These are phyloP conservation scores for Jaminaea rosea DNA, from an alignment of 1,284 basidiomycete species.

Conservation along the genomic window DNA sequence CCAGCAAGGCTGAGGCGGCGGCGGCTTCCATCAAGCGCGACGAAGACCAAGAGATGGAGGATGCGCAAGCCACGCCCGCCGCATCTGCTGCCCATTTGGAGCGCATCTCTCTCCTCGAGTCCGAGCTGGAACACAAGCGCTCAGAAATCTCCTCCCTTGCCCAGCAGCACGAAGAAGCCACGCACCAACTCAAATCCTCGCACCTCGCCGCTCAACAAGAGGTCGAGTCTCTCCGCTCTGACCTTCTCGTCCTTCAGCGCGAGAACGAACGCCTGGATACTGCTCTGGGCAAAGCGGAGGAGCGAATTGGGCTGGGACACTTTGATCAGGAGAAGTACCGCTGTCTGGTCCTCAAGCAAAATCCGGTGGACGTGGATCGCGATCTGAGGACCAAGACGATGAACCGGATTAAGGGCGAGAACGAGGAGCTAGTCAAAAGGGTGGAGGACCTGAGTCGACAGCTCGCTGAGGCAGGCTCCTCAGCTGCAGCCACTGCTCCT, in stretches of 20 bases:
- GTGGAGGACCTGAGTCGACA: slow-evolving; percentile 29
- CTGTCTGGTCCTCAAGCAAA: slow-evolving; percentile 62
- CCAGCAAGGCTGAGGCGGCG: slow-evolving; percentile 17
- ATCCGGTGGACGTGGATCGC: slow-evolving; percentile 65
- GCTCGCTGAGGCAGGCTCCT: background rate
- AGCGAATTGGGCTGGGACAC: slow-evolving; percentile 57
- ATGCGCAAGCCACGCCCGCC: slow-evolving; percentile 12
- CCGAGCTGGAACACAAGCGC: background rate
- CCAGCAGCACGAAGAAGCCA: background rate
- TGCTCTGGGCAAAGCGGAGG: slow-evolving; percentile 61
- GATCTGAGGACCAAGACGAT: slow-evolving; percentile 62
- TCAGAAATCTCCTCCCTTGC: background rate
- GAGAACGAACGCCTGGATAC: slow-evolving; percentile 52
- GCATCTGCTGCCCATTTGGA: slow-evolving; percentile 1
- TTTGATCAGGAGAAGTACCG: slow-evolving; percentile 65
- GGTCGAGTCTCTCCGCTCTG: background rate
- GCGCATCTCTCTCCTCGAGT: slow-evolving; percentile 1
- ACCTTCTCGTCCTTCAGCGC: slow-evolving; percentile 18
- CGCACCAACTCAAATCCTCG: background rate
- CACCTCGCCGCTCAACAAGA: background rate
- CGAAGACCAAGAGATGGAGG: slow-evolving; percentile 29
- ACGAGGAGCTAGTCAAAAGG: slow-evolving; percentile 56
- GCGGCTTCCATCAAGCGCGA: slow-evolving; percentile 4
- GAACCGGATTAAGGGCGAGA: slow-evolving; percentile 64
- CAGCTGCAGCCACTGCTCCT: background rate